Base-by-base conservation (phyloP, 2,329 filamentous ascomycete species). In the Xylariomycetidae sp. region DNA sequence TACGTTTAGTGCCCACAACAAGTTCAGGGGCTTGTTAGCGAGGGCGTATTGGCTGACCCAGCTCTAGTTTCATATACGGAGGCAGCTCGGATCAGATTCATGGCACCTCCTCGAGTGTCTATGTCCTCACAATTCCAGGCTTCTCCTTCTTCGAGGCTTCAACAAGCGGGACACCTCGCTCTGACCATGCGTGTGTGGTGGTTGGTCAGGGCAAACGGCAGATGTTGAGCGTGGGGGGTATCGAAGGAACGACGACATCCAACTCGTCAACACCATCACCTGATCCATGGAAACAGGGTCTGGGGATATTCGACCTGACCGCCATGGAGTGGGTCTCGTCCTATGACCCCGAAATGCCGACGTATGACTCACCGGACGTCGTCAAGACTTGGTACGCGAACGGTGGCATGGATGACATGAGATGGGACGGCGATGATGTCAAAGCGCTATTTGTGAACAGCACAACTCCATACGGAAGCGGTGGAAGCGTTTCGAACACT, bases 271-370 rank as follows among this genome's bases (percentile, higher is more conserved):
- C 49, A 17, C 39, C 35, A 6, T 53, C 53, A 8, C 36, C 44
- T 9, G 61, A 64, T 30, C 54, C 54, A 1, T 64, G 58, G 58
- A 37, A 41, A 4, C 53, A 58, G 22, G 58, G 60, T 1, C 45
- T 67, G 13, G 59, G 63, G 3, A 47, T 67, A 7, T 61, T 64
- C 38, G 62, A 66, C 32, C 54, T 67, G 56, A 57, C 53, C 3
- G 45, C 49, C 12, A 42, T 64, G 41, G 27, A 37, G 6, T 66
- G 63, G 61, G 46, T 32, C 4, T 40, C 53, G 28, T 38, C 45
- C 2, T 66, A 61, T 37, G 49, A 64, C 16, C 50, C 60, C 0
- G 34, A 54, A 6, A 60, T 57, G 4, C 39, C 33, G 2, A 34
- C 40, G n/a, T 66, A 66, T 33, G 51, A 61, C 28, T 56, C 47